Base-by-base conservation (phyloP, 164 flowering plant genomes). In the Magnolia kwangsiensis region DNA sequence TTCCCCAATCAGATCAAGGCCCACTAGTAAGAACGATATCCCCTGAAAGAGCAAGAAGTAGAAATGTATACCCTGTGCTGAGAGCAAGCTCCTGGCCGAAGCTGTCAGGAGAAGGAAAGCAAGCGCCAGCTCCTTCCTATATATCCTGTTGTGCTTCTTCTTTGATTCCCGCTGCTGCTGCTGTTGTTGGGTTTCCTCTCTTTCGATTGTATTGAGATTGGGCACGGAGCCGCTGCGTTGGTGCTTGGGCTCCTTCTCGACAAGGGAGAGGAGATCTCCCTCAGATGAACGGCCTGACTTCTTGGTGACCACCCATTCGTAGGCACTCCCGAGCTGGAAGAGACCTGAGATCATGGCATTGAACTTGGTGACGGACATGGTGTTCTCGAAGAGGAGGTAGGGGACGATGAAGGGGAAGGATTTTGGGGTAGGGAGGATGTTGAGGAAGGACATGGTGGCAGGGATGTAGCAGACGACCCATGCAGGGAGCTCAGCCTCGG, bases 261-360 rank as follows among this genome's bases (percentile, higher is more conserved):
- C 83, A 21, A 96, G 78, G 2, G 89, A 77, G 0, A 76, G 74
- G 6, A 96, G 91, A 80, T 96, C 99, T 10, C 98, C 98, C 80
- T 96, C 99, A 0, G 99, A 96, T 3, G 98, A 96, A 2, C 99
- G 96, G 5, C 99, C 99, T 0, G 96, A 94, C 80, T 96, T 96
- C 87, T 96, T 96, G 23, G 99, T 96, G 61, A 96, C 99, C 9
- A 96, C 98, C 99, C 99, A 96, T 66, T 96, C 99, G 11, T 96
- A 96, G 3, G 99, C 98, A 78, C 97, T 96, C 10, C 99, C 99
- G 0, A 96, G 93, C 83, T 96, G 99, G 86, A 96, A 96, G 18
- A 96, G 86, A 16, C 99, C 99, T 0, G 99, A 95, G 73, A 95
- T 82, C 99, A 95, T 95, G 77, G 99, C 99, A 69, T 91, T 95